Conservation (phyloP, 495 filamentous ascomycete genomes). For the Podospora australis region DNA sequence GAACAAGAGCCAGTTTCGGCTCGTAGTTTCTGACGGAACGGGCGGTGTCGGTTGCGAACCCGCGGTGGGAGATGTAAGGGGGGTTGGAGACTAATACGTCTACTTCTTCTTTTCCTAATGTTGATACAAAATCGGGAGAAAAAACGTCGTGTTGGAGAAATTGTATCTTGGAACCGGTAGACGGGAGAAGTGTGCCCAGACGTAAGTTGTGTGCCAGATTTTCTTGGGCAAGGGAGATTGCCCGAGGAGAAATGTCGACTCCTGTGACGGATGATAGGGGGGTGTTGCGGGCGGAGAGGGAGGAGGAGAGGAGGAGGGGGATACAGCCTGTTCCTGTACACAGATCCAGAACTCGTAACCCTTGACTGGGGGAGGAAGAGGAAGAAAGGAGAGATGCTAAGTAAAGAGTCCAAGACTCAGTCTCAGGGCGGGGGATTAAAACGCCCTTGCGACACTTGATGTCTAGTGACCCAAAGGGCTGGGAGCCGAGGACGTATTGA, state of each 20-base stretch:
- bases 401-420: conserved; percentile 59
- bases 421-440: conserved; percentile 73
- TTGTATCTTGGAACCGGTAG: conserved; percentile 23
- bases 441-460: conserved; percentile 71
- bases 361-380: conserved; percentile 4
- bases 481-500: conserved; percentile 83
- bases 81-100: conserved; percentile 86
- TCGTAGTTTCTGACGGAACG: conserved; percentile 76
- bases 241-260: conserved; percentile 54
- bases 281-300: conserved; percentile 33
- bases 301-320: conserved; percentile 59
- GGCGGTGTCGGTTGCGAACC: conserved; percentile 51
- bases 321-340: conserved; percentile 94
- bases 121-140: conserved; percentile 13
- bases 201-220: conserved; percentile 59
- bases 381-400: conserved; percentile 44
- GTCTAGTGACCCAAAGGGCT: conserved; percentile 79
- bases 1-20: conserved; percentile 72
- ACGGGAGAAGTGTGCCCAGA: neutral
- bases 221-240: conserved; percentile 53
- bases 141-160: conserved; percentile 57
- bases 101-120: conserved; percentile 21
- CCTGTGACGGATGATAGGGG: conserved; percentile 31
- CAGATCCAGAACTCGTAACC: conserved; percentile 62
- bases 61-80: conserved; percentile 69